Evolutionary conservation across 257 asterid genomes (phyloP).

Genomic region (Pogostemon cablin): DNA sequence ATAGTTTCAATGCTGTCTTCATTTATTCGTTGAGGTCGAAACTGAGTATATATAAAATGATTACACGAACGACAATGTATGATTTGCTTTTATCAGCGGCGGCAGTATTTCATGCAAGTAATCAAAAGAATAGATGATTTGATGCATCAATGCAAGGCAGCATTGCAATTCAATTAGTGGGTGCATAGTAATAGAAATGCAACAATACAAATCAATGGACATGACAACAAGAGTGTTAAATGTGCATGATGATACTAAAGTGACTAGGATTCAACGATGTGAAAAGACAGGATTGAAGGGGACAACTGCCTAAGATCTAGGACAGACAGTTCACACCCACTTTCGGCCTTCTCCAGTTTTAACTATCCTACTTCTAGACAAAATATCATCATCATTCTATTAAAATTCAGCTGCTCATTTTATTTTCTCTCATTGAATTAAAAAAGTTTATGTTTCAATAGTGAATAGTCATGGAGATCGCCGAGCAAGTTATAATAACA

Average conservation of each 20-base stretch:
- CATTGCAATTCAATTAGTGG: neutral
- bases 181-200: neutral
- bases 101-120: no score
- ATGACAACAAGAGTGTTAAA: neutral
- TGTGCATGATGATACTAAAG: neutral
- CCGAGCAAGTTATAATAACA: neutral
- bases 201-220: neutral
- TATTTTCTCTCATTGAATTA: no score
- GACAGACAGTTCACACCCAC: constrained; percentile 1
- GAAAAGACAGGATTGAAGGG: constrained; percentile 22
- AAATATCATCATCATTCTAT: no score
- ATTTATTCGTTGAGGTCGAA: no score
- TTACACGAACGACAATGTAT: no score
- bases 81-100: no score
- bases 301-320: constrained; percentile 40
- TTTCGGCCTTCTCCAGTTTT: constrained; percentile 22
- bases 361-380: neutral
- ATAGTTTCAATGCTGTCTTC: no score
- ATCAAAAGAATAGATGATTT: no score
- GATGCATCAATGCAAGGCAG: no score
- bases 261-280: neutral
- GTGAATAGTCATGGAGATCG: neutral
- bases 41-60: no score
- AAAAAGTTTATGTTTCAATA: neutral
- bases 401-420: no score